Percentiles rank a stretch among this genome's conserved stretches.
Evolutionary conservation across 257 asterid genomes (phyloP).

Genomic region (Petunia secreta): DNA sequence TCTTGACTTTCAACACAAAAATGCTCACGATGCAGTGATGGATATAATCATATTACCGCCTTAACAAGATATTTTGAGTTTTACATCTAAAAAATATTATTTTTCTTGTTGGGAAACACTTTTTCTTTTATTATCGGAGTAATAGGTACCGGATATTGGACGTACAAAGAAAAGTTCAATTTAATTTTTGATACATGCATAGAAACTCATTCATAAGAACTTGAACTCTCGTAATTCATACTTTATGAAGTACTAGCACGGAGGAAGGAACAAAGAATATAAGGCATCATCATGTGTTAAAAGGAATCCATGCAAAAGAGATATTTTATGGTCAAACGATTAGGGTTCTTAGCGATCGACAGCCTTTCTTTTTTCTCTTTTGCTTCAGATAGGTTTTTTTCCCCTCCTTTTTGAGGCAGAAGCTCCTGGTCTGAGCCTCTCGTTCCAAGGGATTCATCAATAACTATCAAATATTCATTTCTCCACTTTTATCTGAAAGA

Average conservation of each 20-base stretch:
- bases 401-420: neutral
- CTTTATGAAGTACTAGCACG: neutral
- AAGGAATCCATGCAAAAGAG: slow-evolving; percentile 14
- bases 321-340: neutral
- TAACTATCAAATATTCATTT: neutral
- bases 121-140: no score
- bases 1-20: no score
- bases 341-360: neutral
- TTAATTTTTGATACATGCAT: no score
- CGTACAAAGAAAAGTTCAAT: no score
- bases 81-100: no score
- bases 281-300: slow-evolving; percentile 3
- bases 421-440: neutral
- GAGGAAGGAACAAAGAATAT: neutral
- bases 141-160: no score
- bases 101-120: no score
- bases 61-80: no score
- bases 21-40: no score
- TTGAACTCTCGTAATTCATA: no score
- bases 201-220: no score
- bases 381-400: neutral
- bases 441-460: neutral
- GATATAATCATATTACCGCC: no score
- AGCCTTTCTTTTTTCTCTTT: neutral
- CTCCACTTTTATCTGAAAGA: neutral